Percentiles rank a stretch among this genome's conserved stretches.
These are phyloP conservation scores for Chaetoscypha palmicola DNA, from an alignment of 2,329 filamentous ascomycete genomes.

Conservation along the genomic window DNA sequence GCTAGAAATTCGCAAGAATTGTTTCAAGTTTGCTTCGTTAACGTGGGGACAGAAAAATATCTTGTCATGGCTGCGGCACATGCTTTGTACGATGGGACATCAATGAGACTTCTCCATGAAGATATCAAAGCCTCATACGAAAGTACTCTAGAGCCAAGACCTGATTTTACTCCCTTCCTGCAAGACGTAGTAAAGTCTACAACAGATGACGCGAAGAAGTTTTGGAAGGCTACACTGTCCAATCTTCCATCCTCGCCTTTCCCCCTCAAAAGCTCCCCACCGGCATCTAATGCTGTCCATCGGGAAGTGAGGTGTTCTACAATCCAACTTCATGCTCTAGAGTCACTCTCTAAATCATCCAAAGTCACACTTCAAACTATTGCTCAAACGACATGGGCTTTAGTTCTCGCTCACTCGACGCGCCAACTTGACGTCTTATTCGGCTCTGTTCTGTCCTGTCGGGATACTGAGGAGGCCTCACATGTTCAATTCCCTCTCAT, in stretches of 20 bases:
- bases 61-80: slow-evolving; percentile 70
- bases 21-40: slow-evolving; percentile 43
- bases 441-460: slow-evolving; percentile 75
- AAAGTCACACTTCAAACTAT: slow-evolving; percentile 70
- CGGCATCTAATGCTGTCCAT: slow-evolving; percentile 23
- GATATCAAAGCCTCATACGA: slow-evolving; percentile 63
- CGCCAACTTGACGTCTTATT: slow-evolving; percentile 69
- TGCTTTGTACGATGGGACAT: slow-evolving; percentile 86
- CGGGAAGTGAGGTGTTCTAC: slow-evolving; percentile 41
- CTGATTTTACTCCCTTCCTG: slow-evolving; percentile 47
- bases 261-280: slow-evolving; percentile 26
- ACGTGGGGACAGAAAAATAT: slow-evolving; percentile 32
- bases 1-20: slow-evolving; percentile 36
- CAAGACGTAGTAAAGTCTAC: slow-evolving; percentile 34
- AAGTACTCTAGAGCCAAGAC: slow-evolving; percentile 35
- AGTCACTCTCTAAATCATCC: slow-evolving; percentile 55
- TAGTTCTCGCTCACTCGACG: slow-evolving; percentile 57
- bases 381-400: slow-evolving; percentile 69
- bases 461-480: slow-evolving; percentile 65
- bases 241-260: slow-evolving; percentile 39
- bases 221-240: slow-evolving; percentile 66
- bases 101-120: slow-evolving; percentile 64
- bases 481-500: slow-evolving; percentile 78
- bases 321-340: slow-evolving; percentile 37
- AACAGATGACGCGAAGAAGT: slow-evolving; percentile 44